Evolutionary conservation across 805 yeast genomes (phyloP), one percentile per base, ranked within the genome.

Genomic region (Saturnispora gosingensis): DNA sequence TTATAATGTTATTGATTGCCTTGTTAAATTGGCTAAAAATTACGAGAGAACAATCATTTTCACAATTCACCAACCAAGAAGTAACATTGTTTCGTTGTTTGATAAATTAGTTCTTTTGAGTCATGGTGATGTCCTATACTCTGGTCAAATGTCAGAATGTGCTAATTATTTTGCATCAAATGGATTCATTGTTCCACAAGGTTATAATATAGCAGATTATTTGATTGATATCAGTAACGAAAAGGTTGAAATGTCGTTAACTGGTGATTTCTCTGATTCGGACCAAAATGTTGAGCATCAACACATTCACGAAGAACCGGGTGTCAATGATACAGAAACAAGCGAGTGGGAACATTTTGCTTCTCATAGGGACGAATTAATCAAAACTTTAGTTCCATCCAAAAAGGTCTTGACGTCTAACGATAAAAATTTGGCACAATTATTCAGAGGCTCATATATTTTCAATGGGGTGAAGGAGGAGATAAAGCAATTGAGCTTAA

Each of bases 41-140:
- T 86, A 83, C 66, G 82, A 85, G 54, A 81, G 98, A 63, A 91
- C 99, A 0, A 81, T 93, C 46, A 80, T 93, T 2, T 85, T 93
- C 64, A 88, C 99, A 0, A 93, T 93, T 57, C 99, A 93, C 69
- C 99, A 93, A 65, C 99, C 99, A 10, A 77, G 99, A 62, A 87
- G 97, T 52, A 93, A 93, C 62, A 91, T 93, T 64, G 97, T 93
- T 34, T 83, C 96, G 0, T 69, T 88, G 52, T 93, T 93, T 67
- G 97, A 91, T 63, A 83, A 83, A 59, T 74, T 93, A 46, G 67
- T 91, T 2, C 71, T 93, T 47, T 72, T 93, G 49, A 84, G 96
- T 25, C 85, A 85, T 56, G 98, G 99, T 54, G 81, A 82, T 57
- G 71, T 88, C 65, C 83, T 90, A 2, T 93, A 85, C 63, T 87